These are phyloP conservation scores for Floccularia luteovirens DNA, from an alignment of 768 basidiomycete species.

Conservation along the genomic window DNA sequence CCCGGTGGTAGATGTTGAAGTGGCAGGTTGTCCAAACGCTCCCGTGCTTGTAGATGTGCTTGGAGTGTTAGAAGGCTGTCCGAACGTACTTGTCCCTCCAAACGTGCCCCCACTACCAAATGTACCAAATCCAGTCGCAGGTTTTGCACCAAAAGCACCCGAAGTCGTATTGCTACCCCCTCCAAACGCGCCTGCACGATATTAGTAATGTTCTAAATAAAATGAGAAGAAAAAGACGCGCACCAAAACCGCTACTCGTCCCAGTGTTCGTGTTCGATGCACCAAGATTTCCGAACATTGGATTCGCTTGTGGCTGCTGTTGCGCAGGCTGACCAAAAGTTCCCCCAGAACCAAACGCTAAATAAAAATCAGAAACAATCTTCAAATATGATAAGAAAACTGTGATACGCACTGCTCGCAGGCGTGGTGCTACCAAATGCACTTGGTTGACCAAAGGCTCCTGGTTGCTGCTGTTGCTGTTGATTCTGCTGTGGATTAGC, in stretches of 20 bases:
- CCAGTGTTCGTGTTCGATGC: slow-evolving; percentile 23
- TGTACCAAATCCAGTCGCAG: slow-evolving; percentile 68
- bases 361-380: slow-evolving; percentile 15
- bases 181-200: slow-evolving; percentile 36
- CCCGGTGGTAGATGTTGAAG: slow-evolving; percentile 19
- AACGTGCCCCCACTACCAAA: slow-evolving; percentile 61
- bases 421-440: slow-evolving; percentile 18
- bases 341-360: slow-evolving; percentile 47
- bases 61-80: slow-evolving; percentile 21
- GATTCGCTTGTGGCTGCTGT: slow-evolving; percentile 58
- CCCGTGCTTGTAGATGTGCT: slow-evolving; percentile 16
- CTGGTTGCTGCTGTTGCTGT: slow-evolving; percentile 34
- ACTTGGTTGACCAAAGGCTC: slow-evolving; percentile 16
- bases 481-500: slow-evolving; percentile 56
- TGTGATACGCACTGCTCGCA: slow-evolving; percentile 27
- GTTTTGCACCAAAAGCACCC: slow-evolving; percentile 60
- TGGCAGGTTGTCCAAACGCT: slow-evolving; percentile 33
- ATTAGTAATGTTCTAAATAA: slow-evolving; percentile 10
- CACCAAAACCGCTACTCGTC: slow-evolving; percentile 34
- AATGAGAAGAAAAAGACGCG: slow-evolving; percentile 15
- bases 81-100: slow-evolving; percentile 38
- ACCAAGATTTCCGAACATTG: slow-evolving; percentile 70
- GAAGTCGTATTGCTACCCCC: slow-evolving; percentile 28
- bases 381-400: slow-evolving; percentile 13
- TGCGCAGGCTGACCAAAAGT: slow-evolving; percentile 55